phyloP scores from a whole-genome alignment of 192 early-diverging fungal genomes.

The Podila epicladia region DNA sequence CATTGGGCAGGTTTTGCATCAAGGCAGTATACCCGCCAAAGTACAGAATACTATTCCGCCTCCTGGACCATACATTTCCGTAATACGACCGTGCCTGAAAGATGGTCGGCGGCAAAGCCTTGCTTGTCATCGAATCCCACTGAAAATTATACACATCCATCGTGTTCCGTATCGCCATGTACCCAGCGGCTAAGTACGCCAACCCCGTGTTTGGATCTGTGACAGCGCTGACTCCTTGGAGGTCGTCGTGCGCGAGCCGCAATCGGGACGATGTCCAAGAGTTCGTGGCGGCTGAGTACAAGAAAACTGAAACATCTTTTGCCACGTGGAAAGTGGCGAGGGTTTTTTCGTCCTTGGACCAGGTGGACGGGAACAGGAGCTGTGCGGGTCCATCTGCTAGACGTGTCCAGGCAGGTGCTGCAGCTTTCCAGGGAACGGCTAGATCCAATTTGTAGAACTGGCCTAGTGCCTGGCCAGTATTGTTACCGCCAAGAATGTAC shows the following conservation, averaged over 20 bases:
- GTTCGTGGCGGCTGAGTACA: not conserved
- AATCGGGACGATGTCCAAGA: not conserved
- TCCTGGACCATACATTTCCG: not conserved
- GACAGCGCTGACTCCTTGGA: constrained; percentile 23
- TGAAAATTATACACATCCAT: constrained; percentile 15
- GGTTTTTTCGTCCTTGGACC: not conserved
- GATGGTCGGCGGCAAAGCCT: not conserved
- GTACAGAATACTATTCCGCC: constrained; percentile 4
- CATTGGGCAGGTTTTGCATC: not conserved
- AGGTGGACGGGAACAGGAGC: not conserved
- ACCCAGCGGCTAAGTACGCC: constrained; percentile 22
- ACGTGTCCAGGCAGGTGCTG: not conserved
- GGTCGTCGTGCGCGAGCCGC: not conserved
- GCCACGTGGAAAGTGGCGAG: not conserved
- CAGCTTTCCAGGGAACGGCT: not conserved
- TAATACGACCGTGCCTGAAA: not conserved
- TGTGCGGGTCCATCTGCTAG: not conserved
- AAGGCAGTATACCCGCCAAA: not conserved
- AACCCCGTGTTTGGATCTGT: constrained; percentile 21
- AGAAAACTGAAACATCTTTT: not conserved
- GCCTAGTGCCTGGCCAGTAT: not conserved
- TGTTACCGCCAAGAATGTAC: not conserved
- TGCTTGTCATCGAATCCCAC: not conserved
- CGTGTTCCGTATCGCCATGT: constrained; percentile 1
- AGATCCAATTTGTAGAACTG: constrained; percentile 7